These are phyloP conservation scores for Saccharomycopsis malanga DNA, from an alignment of 805 yeast genomes.

Conservation along the genomic window DNA sequence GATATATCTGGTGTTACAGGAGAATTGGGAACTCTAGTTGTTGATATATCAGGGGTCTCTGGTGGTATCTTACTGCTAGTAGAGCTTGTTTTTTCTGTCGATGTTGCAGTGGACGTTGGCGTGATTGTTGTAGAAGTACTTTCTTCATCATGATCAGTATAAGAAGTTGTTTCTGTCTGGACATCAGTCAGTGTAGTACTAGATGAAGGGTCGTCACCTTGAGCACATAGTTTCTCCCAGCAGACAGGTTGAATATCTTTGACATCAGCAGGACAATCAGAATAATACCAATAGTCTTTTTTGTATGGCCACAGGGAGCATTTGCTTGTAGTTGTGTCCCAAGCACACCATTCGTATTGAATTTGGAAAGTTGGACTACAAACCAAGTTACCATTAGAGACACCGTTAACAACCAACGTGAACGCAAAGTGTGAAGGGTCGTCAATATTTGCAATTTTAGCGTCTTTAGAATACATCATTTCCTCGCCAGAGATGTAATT, in stretches of 20 bases:
- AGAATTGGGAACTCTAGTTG: background rate
- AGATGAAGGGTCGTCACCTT: background rate
- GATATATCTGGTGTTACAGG: background rate
- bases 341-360: background rate
- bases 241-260: background rate
- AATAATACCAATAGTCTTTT: background rate
- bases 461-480: background rate
- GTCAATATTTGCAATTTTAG: background rate
- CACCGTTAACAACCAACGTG: background rate
- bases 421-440: background rate
- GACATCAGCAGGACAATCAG: background rate
- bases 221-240: background rate
- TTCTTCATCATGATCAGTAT: background rate
- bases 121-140: background rate
- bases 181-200: background rate
- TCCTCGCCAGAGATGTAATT: background rate
- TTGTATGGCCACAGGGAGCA: background rate
- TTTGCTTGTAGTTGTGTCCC: background rate
- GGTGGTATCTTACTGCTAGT: background rate
- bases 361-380: background rate
- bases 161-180: background rate
- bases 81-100: background rate
- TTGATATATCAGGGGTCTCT: background rate
- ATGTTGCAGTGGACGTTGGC: background rate
- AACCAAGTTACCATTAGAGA: background rate